A percentile compares a stretch with the other conserved stretches of the same genome.
Conservation (phyloP, 2,329 filamentous ascomycete genomes). For the Sclerotinia minor region DNA sequence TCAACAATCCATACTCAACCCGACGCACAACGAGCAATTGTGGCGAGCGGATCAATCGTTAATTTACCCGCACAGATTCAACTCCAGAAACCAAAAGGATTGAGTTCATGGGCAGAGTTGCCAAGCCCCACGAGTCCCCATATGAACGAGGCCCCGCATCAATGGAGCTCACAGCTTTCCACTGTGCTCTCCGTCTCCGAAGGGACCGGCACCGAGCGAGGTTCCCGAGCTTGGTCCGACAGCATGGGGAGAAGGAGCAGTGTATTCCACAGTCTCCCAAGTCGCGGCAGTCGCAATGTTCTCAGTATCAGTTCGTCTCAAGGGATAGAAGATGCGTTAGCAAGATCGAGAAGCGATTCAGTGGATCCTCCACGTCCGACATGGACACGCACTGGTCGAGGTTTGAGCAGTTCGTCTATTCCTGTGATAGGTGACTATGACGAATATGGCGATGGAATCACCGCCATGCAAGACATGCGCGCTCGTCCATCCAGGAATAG, state of each 20-base stretch:
- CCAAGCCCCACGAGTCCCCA: slow-evolving; percentile 40
- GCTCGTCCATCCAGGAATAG: slow-evolving; percentile 55
- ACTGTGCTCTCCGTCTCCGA: slow-evolving; percentile 65
- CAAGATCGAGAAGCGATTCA: slow-evolving; percentile 40
- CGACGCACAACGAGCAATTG: slow-evolving; percentile 38
- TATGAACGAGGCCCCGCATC: slow-evolving; percentile 54
- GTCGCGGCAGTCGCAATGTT: slow-evolving; percentile 53
- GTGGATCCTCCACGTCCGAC: slow-evolving; percentile 52
- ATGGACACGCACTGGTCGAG: slow-evolving; percentile 44
- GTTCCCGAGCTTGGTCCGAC: slow-evolving; percentile 49
- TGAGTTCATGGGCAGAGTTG: slow-evolving; percentile 43
- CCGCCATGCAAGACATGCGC: slow-evolving; percentile 56
- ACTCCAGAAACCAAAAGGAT: slow-evolving; percentile 27
- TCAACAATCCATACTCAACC: slow-evolving; percentile 50
- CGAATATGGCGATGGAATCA: slow-evolving; percentile 64
- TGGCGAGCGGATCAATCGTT: slow-evolving; percentile 38
- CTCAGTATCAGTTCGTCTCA: slow-evolving; percentile 57
- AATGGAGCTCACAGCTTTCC: slow-evolving; percentile 65
- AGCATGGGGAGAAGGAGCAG: slow-evolving; percentile 50
- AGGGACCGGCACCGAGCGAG: slow-evolving; percentile 47
- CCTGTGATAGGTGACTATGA: slow-evolving; percentile 59
- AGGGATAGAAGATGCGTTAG: slow-evolving; percentile 32
- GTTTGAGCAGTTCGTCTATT: slow-evolving; percentile 42
- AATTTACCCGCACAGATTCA: slow-evolving; percentile 33
- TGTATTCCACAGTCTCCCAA: slow-evolving; percentile 48